Evolutionary conservation across 2,329 filamentous ascomycete species (phyloP), one percentile per base, ranked within the genome.

Genomic region (Pseudogymnoascus destructans): DNA sequence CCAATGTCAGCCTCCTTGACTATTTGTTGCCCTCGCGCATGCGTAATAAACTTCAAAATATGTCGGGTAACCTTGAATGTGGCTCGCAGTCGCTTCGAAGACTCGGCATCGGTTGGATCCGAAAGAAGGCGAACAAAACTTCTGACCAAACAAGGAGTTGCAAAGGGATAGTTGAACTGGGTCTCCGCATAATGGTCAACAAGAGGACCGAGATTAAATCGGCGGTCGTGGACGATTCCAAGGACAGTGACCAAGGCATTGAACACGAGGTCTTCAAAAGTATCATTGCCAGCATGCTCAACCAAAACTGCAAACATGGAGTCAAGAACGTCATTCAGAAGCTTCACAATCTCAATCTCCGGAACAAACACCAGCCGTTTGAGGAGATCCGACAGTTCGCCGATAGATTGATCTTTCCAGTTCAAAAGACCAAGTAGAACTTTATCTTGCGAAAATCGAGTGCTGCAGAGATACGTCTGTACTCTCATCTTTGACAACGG

Each of bases 291-390:
- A n/a, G 89, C 84, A 66, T 95, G 85, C 65, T 96, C 90, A 27
- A 95, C 88, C 25, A 97, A 75, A 25, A 96, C 90, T 5, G 89
- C 86, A 68, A 98, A 98, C 0, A 98, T 79, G 0, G 89, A 83
- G 70, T 95, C 89, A 57, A 98, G 85, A 1, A 97, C 90, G 65
- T 95, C 87, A 62, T 81, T 86, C 6, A 97, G 75, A 40, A 97
- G 79, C 74, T 97, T 98, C 62, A 98, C 93, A 32, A 98, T 88
- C 72, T 98, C 95, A 59, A 97, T 95, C 69, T 98, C 93, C 0
- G 93, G 88, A 0, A 98, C 91, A 64, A 97, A 97, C 17, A 91
- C 84, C 55, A 97, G 81, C 64, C 91, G 85, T 68, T 87, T 86
- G 40, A 98, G 74, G 0, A 95, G 75, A 21, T 82, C 78, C 0